Evolutionary conservation across 495 filamentous ascomycete species (phyloP), one percentile per base, ranked within the genome.

Genomic region (Penicillium lagena): DNA sequence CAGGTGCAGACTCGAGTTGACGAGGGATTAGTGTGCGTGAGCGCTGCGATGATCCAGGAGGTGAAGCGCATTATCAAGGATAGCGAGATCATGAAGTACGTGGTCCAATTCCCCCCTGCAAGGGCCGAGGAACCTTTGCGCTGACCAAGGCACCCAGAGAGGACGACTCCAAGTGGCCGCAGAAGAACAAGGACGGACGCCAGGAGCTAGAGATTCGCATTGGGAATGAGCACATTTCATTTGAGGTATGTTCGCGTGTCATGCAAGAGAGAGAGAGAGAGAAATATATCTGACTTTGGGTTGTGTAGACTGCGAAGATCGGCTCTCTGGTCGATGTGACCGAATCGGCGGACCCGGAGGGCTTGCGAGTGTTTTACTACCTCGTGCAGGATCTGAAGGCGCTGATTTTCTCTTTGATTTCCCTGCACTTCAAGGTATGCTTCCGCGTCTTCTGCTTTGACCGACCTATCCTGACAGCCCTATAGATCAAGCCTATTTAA

Each of bases 111-210:
- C 28, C 11, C 11, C 2, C n/a, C 7, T n/a, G 7, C 17, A 9
- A 14, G 37, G 12, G 9, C 7, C 4, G 30, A 15, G 9, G 13
- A 30, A 12, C 15, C 51, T 40, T 33, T 11, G 35, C 31, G 39
- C 58, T 62, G 27, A 58, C 39, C 11, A 9, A 34, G 32, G 13
- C 12, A 28, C 7, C 48, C 54, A 95, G 89, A 77, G 94, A 99
- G 79, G 93, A 97, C 59, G 94, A 99, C 58, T 83, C 81, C n/a
- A 96, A 95, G 66, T 99, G 94, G 94, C 94, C 94, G 1, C 88
- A 90, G 65, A 99, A 97, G 78, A 97, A 97, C 70, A 97, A 96
- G 71, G 94, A 99, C 60, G 94, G 94, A 35, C 81, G 91, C 41
- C 94, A 97, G 57, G 94, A 99, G 68, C 76, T 99, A 40, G 94